Base-by-base conservation (phyloP, 2,329 filamentous ascomycete genomes). In the Xylariaceae sp. region DNA sequence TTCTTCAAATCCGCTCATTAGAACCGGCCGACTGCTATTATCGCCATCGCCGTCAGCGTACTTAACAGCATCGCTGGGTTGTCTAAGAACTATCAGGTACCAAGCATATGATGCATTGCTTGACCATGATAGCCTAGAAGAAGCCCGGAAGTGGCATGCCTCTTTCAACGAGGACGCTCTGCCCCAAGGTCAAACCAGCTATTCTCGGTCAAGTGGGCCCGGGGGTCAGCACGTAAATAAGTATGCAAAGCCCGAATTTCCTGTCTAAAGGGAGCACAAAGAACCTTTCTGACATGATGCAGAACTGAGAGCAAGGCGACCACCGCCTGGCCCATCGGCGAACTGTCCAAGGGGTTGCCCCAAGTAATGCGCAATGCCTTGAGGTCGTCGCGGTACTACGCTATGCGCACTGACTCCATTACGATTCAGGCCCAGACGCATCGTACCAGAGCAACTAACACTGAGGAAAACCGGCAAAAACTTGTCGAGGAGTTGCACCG, bases 161-260 rank as follows among this genome's bases (percentile, higher is more conserved):
- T 69, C 71, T 0, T 80, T 82, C 55, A 68, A 70, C 8, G 58
- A 70, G 30, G 68, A 65, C 37, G 70, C 63, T 19, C 63, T 84
- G 2, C 81, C 81, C 13, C 73, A 68, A 50, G 81, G 80, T 8
- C 75, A 67, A 42, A 83, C 78, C 5, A 76, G 70, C 10, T 84
- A 75, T 64, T 75, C 81, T 2, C 74, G 81, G n/a, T 83, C 81
- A 2, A 83, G 80, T 60, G 81, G 81, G 0, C 80, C 81, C 2
- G 81, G 81, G 12, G 81, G 81, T 1, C 81, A 84, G 60, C 80
- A 84, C 62, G 80, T 84, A 30, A 84, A 84, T 64, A 84, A 84
- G 81, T 84, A 63, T 49, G 75, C 66, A 26, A 49, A 13, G 16
- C 44, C 29, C n/a, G 1, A n/a, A 21, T 10, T 18, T 12, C 8